These are phyloP conservation scores for Kuraishia ogatae DNA, from an alignment of 805 yeast species.

Conservation along the genomic window DNA sequence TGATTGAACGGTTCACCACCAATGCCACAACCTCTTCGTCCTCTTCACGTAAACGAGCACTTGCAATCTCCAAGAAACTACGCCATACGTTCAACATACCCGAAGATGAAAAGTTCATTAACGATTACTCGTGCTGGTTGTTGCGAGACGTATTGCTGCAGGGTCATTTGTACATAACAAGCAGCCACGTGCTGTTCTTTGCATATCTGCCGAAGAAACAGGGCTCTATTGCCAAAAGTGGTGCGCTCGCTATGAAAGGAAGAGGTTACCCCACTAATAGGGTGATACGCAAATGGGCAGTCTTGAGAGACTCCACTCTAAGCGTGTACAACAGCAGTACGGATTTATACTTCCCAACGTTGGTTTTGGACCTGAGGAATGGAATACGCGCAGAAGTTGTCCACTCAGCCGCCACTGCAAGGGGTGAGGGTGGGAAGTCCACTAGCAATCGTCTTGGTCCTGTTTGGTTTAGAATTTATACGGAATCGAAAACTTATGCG, in stretches of 20 bases:
- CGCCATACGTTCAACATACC: slow-evolving; percentile 32
- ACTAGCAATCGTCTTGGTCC: slow-evolving; percentile 12
- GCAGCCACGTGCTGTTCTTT: slow-evolving; percentile 56
- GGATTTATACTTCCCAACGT: slow-evolving; percentile 76
- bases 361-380: slow-evolving; percentile 62
- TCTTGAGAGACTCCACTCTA: slow-evolving; percentile 59
- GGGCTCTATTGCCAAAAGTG: slow-evolving; percentile 36
- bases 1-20: slow-evolving; percentile 19
- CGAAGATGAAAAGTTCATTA: slow-evolving; percentile 45
- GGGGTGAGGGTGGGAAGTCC: too few relatives aligned
- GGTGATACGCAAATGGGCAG: slow-evolving; percentile 67
- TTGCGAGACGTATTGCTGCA: slow-evolving; percentile 75
- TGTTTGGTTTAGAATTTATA: slow-evolving; percentile 48
- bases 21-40: not conserved
- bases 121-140: slow-evolving; percentile 73
- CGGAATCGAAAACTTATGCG: slow-evolving; percentile 48
- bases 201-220: slow-evolving; percentile 63
- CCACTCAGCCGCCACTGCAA: too few relatives aligned
- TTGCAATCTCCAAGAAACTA: slow-evolving; percentile 26
- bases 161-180: slow-evolving; percentile 76
- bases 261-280: slow-evolving; percentile 24
- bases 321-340: slow-evolving; percentile 63
- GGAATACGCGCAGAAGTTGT: slow-evolving; percentile 53
- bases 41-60: slow-evolving; percentile 20
- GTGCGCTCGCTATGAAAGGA: slow-evolving; percentile 36